Conservation (phyloP, 352 stramenopile genomes). For the Globisporangium sylvaticum region DNA sequence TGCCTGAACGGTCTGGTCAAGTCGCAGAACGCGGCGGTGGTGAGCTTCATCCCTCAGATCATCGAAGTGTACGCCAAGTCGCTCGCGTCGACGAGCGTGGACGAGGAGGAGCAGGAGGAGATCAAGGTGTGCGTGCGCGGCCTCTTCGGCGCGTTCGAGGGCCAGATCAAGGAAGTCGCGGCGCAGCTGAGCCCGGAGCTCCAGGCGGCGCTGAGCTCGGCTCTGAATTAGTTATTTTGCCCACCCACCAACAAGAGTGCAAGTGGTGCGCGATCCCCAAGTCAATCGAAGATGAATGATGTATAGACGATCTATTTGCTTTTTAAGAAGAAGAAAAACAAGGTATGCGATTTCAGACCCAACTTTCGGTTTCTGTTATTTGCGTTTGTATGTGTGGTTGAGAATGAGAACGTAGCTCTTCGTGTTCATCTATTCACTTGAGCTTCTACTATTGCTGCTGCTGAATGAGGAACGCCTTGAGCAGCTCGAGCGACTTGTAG, state of each 20-base stretch:
- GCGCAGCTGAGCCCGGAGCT: conserved; percentile 67
- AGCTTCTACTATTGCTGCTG: conserved; percentile 3
- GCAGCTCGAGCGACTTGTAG: conserved; percentile 75
- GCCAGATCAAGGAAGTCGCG: conserved; percentile 79
- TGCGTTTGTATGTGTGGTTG: background rate
- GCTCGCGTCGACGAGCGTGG: conserved; percentile 56
- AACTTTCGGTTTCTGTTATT: background rate
- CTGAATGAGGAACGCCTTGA: conserved; percentile 36
- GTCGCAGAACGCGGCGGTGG: conserved; percentile 80
- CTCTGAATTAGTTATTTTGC: conserved; percentile 41
- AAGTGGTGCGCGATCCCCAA: background rate
- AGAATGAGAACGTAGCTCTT: background rate
- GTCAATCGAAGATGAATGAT: conserved; percentile 5
- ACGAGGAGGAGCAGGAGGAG: conserved; percentile 71
- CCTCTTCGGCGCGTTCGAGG: conserved; percentile 61
- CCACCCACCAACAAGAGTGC: background rate
- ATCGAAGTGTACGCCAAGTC: conserved; percentile 81
- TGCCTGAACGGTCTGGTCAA: conserved; percentile 92
- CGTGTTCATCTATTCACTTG: background rate
- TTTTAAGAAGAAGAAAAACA: conserved; percentile 3
- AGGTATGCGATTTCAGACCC: background rate
- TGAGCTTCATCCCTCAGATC: conserved; percentile 69
- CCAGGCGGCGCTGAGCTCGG: conserved; percentile 59
- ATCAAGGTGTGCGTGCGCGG: conserved; percentile 66
- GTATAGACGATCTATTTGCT: conserved; percentile 18